Conservation (phyloP, 164 flowering plant genomes). For the Stephania japonica region DNA sequence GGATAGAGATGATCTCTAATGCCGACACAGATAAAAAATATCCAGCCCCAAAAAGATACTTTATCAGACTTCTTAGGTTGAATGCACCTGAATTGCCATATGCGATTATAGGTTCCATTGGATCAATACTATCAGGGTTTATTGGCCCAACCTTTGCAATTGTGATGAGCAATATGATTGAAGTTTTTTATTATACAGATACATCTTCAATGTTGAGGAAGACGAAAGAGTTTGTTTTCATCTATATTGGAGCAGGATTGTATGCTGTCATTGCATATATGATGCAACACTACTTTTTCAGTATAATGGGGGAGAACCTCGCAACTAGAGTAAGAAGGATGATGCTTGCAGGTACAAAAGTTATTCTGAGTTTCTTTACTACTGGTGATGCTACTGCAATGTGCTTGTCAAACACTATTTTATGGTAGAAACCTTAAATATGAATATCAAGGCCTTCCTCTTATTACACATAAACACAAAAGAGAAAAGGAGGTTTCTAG, state of each 20-base stretch:
- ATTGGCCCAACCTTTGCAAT: slow-evolving; percentile 96
- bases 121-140: slow-evolving; percentile 86
- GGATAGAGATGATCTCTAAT: slow-evolving; percentile 90
- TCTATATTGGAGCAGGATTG: slow-evolving; percentile 86
- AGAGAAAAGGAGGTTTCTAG: background rate
- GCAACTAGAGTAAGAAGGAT: slow-evolving; percentile 92
- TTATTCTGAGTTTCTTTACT: background rate
- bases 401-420: background rate
- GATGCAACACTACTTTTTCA: slow-evolving; percentile 94
- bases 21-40: slow-evolving; percentile 78
- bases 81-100: slow-evolving; percentile 99
- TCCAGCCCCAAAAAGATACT: slow-evolving; percentile 77
- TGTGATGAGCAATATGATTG: slow-evolving; percentile 97
- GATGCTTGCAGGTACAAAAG: slow-evolving; percentile 88
- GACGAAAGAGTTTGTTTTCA: slow-evolving; percentile 83
- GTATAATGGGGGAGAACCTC: slow-evolving; percentile 95
- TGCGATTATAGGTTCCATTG: slow-evolving; percentile 81
- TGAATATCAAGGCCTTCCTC: background rate
- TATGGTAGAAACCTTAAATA: too few relatives aligned
- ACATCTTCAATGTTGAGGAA: slow-evolving; percentile 68
- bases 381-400: background rate
- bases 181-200: slow-evolving; percentile 84
- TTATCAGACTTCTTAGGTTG: slow-evolving; percentile 69
- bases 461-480: background rate
- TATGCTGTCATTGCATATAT: slow-evolving; percentile 88